Percentiles rank a stretch among this genome's conserved stretches.
phyloP scores from a whole-genome alignment of 148 eudicot species.

The Spergularia bocconei region DNA sequence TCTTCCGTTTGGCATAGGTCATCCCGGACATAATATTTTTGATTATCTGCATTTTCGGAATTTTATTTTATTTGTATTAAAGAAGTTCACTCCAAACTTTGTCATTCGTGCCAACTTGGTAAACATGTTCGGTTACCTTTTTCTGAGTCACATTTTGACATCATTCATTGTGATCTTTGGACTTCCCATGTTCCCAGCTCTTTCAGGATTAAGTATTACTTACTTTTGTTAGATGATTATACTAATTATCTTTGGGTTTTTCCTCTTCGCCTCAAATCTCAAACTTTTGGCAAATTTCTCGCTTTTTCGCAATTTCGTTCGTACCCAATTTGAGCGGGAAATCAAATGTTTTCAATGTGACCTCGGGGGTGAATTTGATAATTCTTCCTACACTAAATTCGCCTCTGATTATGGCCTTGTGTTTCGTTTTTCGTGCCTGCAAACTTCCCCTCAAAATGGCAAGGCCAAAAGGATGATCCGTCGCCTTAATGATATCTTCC shows the following conservation, averaged over 20 bases:
- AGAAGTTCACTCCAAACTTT: neutral
- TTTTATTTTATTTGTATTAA: neutral
- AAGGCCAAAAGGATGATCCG: neutral
- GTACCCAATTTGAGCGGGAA: neutral
- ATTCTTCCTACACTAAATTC: neutral
- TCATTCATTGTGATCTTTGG: neutral
- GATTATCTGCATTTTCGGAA: neutral
- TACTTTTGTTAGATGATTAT: neutral
- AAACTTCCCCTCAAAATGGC: neutral
- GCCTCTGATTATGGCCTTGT: neutral
- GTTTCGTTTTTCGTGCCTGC: neutral
- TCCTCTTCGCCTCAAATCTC: neutral
- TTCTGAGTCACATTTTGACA: neutral
- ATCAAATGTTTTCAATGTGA: constrained; percentile 7
- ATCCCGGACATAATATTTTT: neutral
- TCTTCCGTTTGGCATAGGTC: neutral
- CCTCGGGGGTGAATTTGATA: neutral
- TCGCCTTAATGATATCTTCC: neutral
- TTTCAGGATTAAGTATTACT: neutral
- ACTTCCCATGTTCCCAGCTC: neutral
- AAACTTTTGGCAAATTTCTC: neutral
- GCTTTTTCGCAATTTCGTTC: neutral
- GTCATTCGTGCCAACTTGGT: neutral
- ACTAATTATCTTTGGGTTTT: neutral
- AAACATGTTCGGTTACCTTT: neutral